Evolutionary conservation across 2,329 filamentous ascomycete genomes (phyloP), one percentile per base, ranked within the genome.

Genomic region (Penicillium sp.): DNA sequence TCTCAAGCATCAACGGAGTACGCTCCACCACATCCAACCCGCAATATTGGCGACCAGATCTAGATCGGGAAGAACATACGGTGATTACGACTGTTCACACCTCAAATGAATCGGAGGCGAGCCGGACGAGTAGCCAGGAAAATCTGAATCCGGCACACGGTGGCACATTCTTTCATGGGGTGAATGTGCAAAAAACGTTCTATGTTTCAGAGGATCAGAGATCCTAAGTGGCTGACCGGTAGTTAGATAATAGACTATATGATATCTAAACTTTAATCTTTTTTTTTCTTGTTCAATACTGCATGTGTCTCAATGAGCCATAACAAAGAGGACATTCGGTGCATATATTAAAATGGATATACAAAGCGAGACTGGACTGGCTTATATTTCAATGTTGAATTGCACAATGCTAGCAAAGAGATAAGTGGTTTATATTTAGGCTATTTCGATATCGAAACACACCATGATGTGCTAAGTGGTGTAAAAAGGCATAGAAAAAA

Each of bases 101-200:
- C 15, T 64, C 66, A 6, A 61, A 63, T 21, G 46, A 15, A 4
- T 48, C 46, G 3, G 60, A 54, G 8, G 66, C 58, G 9, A 72
- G 71, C 54, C 65, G 59, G 25, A 65, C 64, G 21, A 73, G 71
- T 57, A 73, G 72, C 46, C 71, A 73, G 57, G 71, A 73, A 57
- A 63, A 71, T 42, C 57, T 73, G 31, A 69, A 73, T 57, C 70
- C 72, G 8, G 66, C 60, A 19, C 60, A 62, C 23, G 41, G 60
- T 8, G 60, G 62, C 7, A 64, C 67, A 1, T 63, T 66, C 29
- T 62, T 64, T 33, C 51, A 53, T 13, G 72, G 69, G 1, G 71
- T 74, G 33, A 73, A 69, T 62, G 69, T 73, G 25, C 71, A 74
- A 38, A 74, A 72, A 57, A 68, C 71, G 6, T 73, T 74, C 40